Base-by-base conservation (phyloP, 2,329 filamentous ascomycete genomes). In the Phoma sp. region DNA sequence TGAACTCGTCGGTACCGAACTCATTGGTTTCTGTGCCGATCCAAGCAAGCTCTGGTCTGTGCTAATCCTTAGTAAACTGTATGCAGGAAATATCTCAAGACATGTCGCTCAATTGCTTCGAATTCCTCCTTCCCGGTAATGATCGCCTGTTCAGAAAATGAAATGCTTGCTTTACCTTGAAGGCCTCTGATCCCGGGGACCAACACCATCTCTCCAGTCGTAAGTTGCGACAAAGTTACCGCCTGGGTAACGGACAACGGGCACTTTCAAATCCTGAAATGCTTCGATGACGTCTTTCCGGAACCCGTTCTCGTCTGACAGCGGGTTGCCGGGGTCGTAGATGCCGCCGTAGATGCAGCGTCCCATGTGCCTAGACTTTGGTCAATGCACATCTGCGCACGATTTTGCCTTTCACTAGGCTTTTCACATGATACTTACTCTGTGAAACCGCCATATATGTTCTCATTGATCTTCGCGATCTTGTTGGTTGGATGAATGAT, bases 271-370 rank as follows among this genome's bases (percentile, higher is more conserved):
- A 62, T 92, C 89, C 68, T 86, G 84, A 59, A 95, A 80, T 5
- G 89, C 87, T 34, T 84, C 82, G 20, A 95, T 83, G 34, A 95
- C 91, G 75, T 18, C 77, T 61, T 83, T 90, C 32, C 91, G 87
- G 77, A 91, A 93, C 34, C 90, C 90, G 60, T 90, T 80, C 47
- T 85, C 80, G 63, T 93, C 89, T 2, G 89, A 87, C n/a, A 92
- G 81, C 3, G 85, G 77, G 72, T 87, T 92, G 28, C 82, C 83
- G 1, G 90, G 90, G 64, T 93, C 90, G 75, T 92, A 93, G 70
- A 95, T 89, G 60, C 91, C 91, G 59, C 90, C 90, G 72, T 95
- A 93, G 69, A 95, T 92, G 79, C 91, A 95, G 57, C 91, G 86
- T 66, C 91, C 91, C 90, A 95, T 95, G 75, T 95, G 91, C 66